Evolutionary conservation across 1,284 basidiomycete genomes (phyloP).

Genomic region (Cutaneotrichosporon sp.): DNA sequence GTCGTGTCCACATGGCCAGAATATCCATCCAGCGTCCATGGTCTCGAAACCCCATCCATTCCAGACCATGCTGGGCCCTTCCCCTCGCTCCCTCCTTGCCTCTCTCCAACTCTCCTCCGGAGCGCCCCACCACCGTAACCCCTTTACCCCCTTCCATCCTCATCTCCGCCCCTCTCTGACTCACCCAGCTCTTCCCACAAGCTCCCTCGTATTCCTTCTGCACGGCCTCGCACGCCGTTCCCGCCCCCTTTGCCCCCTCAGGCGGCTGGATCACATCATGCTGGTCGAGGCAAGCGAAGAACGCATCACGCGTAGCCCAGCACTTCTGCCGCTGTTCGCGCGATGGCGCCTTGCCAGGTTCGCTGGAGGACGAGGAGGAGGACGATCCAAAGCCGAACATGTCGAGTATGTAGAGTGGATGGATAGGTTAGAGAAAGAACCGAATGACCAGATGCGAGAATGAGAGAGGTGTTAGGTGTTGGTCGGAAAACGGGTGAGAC

Average conservation of each 20-base stretch:
- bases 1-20: background rate
- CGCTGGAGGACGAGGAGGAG: constrained; percentile 1
- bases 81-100: background rate
- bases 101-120: background rate
- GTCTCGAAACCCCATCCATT: background rate
- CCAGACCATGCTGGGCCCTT: too few relatives aligned
- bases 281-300: constrained; percentile 52
- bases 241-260: constrained; percentile 30
- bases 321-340: constrained; percentile 51
- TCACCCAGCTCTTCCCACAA: constrained; percentile 55
- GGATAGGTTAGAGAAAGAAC: too few relatives aligned
- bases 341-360: constrained; percentile 41
- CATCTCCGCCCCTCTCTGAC: constrained; percentile 21
- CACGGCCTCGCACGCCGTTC: constrained; percentile 37
- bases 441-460: background rate
- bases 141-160: background rate
- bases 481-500: background rate
- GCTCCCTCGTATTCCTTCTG: constrained; percentile 44
- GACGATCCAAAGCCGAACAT: constrained; percentile 19
- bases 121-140: background rate
- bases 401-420: background rate
- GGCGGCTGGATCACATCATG: constrained; percentile 43
- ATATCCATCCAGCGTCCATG: background rate
- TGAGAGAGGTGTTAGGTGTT: too few relatives aligned
- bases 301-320: constrained; percentile 53